Base-by-base conservation (phyloP, 2,329 filamentous ascomycete genomes). In the Venturiaceae sp. region DNA sequence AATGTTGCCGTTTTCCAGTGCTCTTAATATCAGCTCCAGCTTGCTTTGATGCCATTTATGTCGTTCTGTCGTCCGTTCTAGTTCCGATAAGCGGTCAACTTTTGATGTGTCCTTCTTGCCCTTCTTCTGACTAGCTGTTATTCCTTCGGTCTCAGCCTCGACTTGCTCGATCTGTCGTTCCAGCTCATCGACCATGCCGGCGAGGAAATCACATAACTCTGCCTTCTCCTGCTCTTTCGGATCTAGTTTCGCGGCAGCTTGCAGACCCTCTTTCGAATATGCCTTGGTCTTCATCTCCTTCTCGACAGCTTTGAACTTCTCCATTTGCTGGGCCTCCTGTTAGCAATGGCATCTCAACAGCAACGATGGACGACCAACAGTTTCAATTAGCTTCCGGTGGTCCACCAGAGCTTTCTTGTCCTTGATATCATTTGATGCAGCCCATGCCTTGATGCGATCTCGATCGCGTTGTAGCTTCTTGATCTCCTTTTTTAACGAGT, bases 271-370 rank as follows among this genome's bases (percentile, higher is more conserved):
- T 79, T 99, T 97, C 62, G 94, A 97, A 76, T 96, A 99, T 62
- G 94, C 94, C 75, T 99, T 99, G 59, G 94, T 99, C 80, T 99
- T 99, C 94, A 99, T 97, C 69, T 96, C 94, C 80, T 99, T 99
- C 75, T 99, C 94, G 57, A 99, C 94, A n/a, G 92, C 92, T 78
- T 99, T 99, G 83, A 99, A 99, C 68, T 90, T 91, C 77, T 99
- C 94, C 94, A 99, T 99, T 88, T 92, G 87, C 90, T 94, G 76
- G 72, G 75, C 71, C 32, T 44, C 46, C 54, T 57, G 66, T 74
- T 65, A 74, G 71, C 64, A 60, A 54, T 30, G 30, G 26, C 33
- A 55, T 55, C 44, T 55, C 57, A 60, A 55, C 55, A 32, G 41
- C 39, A 13, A 16, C 54, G 59, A 58, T 47, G 60, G 65, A 65